Percentiles rank a stretch among this genome's conserved stretches.
Conservation (phyloP, 179 eudicot species). For the Corrigiola litoralis region DNA sequence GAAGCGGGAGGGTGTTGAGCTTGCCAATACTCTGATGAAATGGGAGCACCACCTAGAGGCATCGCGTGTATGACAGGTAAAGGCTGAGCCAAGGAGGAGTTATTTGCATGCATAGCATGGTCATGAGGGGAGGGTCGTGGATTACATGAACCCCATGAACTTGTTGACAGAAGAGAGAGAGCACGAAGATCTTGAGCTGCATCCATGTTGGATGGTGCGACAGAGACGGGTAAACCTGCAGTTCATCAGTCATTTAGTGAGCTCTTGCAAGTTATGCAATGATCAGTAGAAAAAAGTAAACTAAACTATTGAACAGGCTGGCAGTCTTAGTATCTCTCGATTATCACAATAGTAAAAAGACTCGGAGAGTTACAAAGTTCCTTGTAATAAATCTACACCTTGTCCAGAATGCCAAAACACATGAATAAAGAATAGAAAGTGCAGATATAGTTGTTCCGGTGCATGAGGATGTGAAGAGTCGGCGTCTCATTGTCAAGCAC, state of each 20-base stretch:
- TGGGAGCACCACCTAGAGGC: slow-evolving; percentile 34
- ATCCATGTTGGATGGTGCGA: slow-evolving; percentile 45
- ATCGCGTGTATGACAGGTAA: slow-evolving; percentile 31
- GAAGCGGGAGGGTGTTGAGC: slow-evolving; percentile 25
- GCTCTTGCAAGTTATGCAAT: not conserved
- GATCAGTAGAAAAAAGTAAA: too few species aligned
- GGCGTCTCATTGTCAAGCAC: too few species aligned
- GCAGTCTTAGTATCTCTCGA: too few species aligned
- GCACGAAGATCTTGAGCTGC: slow-evolving; percentile 72
- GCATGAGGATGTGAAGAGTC: too few species aligned
- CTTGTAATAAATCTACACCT: too few species aligned
- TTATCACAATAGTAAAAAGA: too few species aligned
- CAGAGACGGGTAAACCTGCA: slow-evolving; percentile 50
- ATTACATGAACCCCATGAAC: slow-evolving; percentile 55
- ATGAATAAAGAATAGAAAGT: too few species aligned
- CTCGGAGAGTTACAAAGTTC: too few species aligned
- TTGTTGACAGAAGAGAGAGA: slow-evolving; percentile 99
- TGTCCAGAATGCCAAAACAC: too few species aligned
- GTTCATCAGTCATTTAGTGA: not conserved
- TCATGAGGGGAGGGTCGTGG: slow-evolving; percentile 30
- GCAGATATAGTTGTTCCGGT: too few species aligned
- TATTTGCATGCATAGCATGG: slow-evolving; percentile 32
- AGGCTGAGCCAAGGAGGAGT: slow-evolving; percentile 18
- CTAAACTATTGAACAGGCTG: too few species aligned
- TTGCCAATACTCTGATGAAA: slow-evolving; percentile 53